Conservation (phyloP, 2,329 filamentous ascomycete species). For the Stagonosporopsis rhizophila region DNA sequence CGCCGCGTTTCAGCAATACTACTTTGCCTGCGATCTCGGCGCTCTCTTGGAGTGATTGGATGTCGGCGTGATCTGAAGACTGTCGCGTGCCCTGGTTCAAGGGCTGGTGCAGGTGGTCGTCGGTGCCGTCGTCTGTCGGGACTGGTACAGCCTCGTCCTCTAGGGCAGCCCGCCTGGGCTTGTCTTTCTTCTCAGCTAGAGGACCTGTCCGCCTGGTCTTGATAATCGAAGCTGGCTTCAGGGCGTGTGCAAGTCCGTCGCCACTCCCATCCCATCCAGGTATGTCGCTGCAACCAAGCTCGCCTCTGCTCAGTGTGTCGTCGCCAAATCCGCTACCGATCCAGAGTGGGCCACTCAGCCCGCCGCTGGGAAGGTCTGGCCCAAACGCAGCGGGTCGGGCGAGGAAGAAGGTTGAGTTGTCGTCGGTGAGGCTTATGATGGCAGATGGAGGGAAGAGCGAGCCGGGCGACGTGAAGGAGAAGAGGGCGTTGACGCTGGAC, state of each 20-base stretch:
- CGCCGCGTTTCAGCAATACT: constrained; percentile 87
- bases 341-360: constrained; percentile 90
- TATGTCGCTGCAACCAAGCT: constrained; percentile 94
- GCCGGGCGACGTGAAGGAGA: constrained; percentile 66
- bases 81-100: constrained; percentile 35
- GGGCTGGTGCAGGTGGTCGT: constrained; percentile 75
- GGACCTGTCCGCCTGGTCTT: constrained; percentile 16
- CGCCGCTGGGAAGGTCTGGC: constrained; percentile 74
- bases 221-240: constrained; percentile 8
- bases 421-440: constrained; percentile 93
- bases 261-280: constrained; percentile 77
- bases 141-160: neutral
- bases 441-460: constrained; percentile 94
- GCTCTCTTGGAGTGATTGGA: constrained; percentile 87
- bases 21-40: constrained; percentile 95
- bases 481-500: constrained; percentile 50
- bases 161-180: constrained; percentile 8
- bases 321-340: constrained; percentile 91
- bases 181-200: constrained; percentile 17
- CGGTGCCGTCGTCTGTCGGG: constrained; percentile 73
- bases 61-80: constrained; percentile 73
- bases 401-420: constrained; percentile 97
- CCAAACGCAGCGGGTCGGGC: constrained; percentile 94
- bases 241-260: constrained; percentile 17
- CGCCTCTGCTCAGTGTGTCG: constrained; percentile 71